phyloP scores from a whole-genome alignment of 2,329 filamentous ascomycete species.

The Hypoxylon sp. region DNA sequence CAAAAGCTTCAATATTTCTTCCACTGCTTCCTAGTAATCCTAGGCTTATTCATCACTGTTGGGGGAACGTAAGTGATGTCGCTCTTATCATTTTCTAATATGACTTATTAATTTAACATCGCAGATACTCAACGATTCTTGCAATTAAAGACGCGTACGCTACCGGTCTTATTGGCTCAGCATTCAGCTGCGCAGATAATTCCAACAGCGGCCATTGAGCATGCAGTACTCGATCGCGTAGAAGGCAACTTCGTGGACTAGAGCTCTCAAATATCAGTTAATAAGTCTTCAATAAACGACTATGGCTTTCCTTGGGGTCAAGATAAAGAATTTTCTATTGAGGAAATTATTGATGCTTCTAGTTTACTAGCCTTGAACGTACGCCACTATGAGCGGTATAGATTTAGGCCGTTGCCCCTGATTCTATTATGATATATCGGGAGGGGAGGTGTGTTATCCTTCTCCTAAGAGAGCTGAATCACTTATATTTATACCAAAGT shows the following conservation, averaged over 20 bases:
- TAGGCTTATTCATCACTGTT: conserved; percentile 40
- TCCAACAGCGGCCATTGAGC: conserved; percentile 33
- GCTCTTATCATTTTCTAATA: not conserved
- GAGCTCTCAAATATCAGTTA: not conserved
- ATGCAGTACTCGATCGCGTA: not conserved
- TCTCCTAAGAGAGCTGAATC: not conserved
- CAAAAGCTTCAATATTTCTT: conserved; percentile 37
- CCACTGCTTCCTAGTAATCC: conserved; percentile 42
- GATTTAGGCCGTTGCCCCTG: too few species aligned
- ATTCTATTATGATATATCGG: not conserved
- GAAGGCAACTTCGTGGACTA: too few species aligned
- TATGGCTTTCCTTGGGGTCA: too few species aligned
- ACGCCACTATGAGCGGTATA: too few species aligned
- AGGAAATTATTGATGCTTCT: too few species aligned
- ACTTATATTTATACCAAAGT: not conserved
- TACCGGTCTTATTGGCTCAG: conserved; percentile 42
- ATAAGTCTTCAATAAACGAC: too few species aligned
- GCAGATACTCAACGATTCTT: conserved; percentile 42
- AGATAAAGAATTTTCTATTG: too few species aligned
- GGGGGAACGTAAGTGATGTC: conserved; percentile 41
- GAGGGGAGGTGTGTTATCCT: not conserved
- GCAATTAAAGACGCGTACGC: conserved; percentile 43
- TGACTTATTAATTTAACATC: conserved; percentile 10
- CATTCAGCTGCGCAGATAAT: conserved; percentile 46
- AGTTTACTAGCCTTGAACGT: too few species aligned